A percentile compares a stretch with the other conserved stretches of the same genome.
Evolutionary conservation across 768 basidiomycete species (phyloP).

Genomic region (Kwoniella heveanensis): DNA sequence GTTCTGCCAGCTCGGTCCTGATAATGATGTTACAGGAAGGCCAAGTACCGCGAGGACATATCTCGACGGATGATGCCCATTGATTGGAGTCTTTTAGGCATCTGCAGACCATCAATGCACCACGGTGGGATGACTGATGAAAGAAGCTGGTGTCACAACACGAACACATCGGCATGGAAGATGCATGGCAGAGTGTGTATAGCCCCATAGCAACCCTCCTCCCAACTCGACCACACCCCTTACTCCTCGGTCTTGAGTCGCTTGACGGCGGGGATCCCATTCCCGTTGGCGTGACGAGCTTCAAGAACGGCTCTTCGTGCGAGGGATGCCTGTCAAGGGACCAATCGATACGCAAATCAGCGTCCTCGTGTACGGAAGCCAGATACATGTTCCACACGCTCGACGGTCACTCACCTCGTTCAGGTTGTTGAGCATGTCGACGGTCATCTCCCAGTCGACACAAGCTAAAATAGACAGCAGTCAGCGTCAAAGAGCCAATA

Average conservation of each 20-base stretch:
- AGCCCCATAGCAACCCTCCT: neutral
- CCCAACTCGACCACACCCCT: too few relatives aligned
- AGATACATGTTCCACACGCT: neutral
- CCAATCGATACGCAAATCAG: neutral
- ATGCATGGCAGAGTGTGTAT: slow-evolving; percentile 2
- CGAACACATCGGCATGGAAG: neutral
- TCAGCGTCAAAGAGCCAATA: too few relatives aligned
- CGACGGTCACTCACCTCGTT: slow-evolving; percentile 33
- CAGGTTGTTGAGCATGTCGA: slow-evolving; percentile 52
- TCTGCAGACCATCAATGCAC: too few relatives aligned
- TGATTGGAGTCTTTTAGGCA: too few relatives aligned
- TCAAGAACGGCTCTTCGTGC: slow-evolving; percentile 35
- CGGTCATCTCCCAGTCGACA: slow-evolving; percentile 79
- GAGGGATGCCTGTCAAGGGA: slow-evolving; percentile 32
- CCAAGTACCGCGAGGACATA: slow-evolving; percentile 21
- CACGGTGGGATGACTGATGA: too few relatives aligned
- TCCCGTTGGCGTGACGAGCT: slow-evolving; percentile 31
- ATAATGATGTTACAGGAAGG: slow-evolving; percentile 13
- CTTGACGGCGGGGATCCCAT: slow-evolving; percentile 32
- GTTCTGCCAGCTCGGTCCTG: neutral
- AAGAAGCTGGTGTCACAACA: too few relatives aligned
- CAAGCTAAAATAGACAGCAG: slow-evolving; percentile 62
- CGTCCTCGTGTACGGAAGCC: neutral
- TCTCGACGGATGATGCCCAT: slow-evolving; percentile 5
- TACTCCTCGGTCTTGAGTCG: slow-evolving; percentile 34